Evolutionary conservation across 2,329 filamentous ascomycete species (phyloP).

Genomic region (Fusarium sp.): DNA sequence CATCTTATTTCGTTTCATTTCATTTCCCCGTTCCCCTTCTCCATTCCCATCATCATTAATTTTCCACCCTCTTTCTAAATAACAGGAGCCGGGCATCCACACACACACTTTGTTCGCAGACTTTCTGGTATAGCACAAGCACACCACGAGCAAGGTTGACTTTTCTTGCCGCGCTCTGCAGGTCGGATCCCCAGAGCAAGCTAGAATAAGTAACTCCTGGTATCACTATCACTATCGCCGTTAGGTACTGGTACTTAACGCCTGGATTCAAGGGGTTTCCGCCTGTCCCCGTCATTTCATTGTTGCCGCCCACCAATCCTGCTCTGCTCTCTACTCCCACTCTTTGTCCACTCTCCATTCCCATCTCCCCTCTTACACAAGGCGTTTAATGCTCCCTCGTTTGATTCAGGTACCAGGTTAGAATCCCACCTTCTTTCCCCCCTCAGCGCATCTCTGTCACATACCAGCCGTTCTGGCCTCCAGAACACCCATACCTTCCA

Average conservation of each 20-base stretch:
- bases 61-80: slow-evolving; percentile 15
- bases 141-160: slow-evolving; percentile 6
- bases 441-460: slow-evolving; percentile 31
- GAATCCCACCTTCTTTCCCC: slow-evolving; percentile 25
- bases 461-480: slow-evolving; percentile 33
- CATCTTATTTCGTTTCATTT: slow-evolving; percentile 15
- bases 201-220: slow-evolving; percentile 15
- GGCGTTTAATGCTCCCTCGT: slow-evolving; percentile 30
- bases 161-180: not conserved
- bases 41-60: slow-evolving; percentile 36
- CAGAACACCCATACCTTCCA: slow-evolving; percentile 31
- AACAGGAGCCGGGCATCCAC: slow-evolving; percentile 12
- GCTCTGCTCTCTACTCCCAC: slow-evolving; percentile 3
- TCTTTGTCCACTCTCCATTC: slow-evolving; percentile 15
- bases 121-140: slow-evolving; percentile 4
- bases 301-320: slow-evolving; percentile 13
- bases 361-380: slow-evolving; percentile 26
- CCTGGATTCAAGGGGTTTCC: slow-evolving; percentile 12
- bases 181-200: not conserved
- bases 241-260: slow-evolving; percentile 4
- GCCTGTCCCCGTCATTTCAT: slow-evolving; percentile 27
- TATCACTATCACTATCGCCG: slow-evolving; percentile 6
- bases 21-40: slow-evolving; percentile 31
- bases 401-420: slow-evolving; percentile 36
- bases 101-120: slow-evolving; percentile 17